Base-by-base conservation (phyloP, 2,329 filamentous ascomycete species). In the Leptosphaerulina australis region DNA sequence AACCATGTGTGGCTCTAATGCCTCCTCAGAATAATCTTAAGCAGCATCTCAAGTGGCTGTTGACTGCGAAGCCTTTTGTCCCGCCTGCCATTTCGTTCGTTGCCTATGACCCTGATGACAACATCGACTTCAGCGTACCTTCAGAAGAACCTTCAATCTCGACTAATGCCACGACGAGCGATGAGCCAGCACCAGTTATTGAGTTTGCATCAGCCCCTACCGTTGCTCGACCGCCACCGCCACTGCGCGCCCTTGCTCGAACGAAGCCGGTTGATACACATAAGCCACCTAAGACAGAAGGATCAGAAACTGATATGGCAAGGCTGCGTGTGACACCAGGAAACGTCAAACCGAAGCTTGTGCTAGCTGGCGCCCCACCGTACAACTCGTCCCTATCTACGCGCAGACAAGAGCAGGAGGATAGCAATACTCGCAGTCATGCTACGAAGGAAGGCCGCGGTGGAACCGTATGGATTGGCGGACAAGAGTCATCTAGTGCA, bases 31-130 rank as follows among this genome's bases (percentile, higher is more conserved):
- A 80, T 65, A 81, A 81, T 57, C 67, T 80, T 54, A 68, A 63
- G 52, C 72, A 74, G 63, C 77, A 81, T 58, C 68, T 81, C 54
- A 69, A 69, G 54, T 81, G 78, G 78, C 69, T 81, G 65, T 63
- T 78, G 47, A 64, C 62, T 55, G 69, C 70, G 53, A 78, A 75
- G 62, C 76, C 77, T 31, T 76, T 76, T 56, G 53, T 79, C 37
- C 76, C 77, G n/a, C 60, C 67, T 33, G 59, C 64, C 31, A 44
- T 53, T 40, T 60, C 68, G 22, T 52, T 66, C 44, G 56, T 68
- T 56, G 50, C 56, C 40, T 73, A 68, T 56, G 60, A 64, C 35
- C 59, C 66, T n/a, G 47, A 66, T 25, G 60, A 58, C 18, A 59
- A 53, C 11, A 41, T 56, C 21, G 64, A 60, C 47, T 67, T 64